These are phyloP conservation scores for Leccinum ponderosum DNA, from an alignment of 1,284 basidiomycete species.

Conservation along the genomic window DNA sequence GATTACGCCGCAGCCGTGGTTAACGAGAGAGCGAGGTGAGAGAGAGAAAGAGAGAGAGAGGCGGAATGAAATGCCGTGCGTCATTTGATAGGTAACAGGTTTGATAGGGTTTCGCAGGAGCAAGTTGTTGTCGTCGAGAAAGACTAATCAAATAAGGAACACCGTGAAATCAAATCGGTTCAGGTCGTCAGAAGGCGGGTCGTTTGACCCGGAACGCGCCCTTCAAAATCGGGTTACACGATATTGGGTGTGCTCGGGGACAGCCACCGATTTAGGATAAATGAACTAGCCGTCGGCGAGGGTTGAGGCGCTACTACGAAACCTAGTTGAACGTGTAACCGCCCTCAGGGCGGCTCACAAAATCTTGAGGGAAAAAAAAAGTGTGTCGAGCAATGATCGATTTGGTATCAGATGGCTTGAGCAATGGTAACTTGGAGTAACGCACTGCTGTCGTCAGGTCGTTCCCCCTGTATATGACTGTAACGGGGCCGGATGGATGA, in stretches of 20 bases:
- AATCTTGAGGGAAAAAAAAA: conserved; percentile 17
- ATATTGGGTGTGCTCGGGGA: conserved; percentile 18
- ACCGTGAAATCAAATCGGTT: conserved; percentile 15
- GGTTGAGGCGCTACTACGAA: conserved; percentile 28
- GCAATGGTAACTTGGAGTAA: conserved; percentile 11
- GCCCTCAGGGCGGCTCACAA: conserved; percentile 26
- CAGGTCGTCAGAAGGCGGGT: conserved; percentile 10
- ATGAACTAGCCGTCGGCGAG: conserved; percentile 30
- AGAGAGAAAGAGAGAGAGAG: not conserved
- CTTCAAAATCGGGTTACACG: conserved; percentile 23
- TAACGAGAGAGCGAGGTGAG: conserved; percentile 20
- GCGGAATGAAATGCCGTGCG: conserved; percentile 29
- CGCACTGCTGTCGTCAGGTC: conserved; percentile 27
- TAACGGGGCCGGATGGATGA: conserved; percentile 29
- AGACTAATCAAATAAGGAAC: conserved; percentile 36
- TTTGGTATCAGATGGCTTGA: conserved; percentile 17
- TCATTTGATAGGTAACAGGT: conserved; percentile 33
- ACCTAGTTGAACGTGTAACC: conserved; percentile 22
- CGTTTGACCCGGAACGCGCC: conserved; percentile 19
- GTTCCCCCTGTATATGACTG: conserved; percentile 36
- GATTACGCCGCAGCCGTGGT: conserved; percentile 23
- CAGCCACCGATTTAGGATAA: conserved; percentile 32
- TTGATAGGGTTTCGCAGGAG: conserved; percentile 28
- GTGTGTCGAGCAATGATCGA: conserved; percentile 19
- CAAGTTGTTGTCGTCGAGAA: conserved; percentile 39